phyloP scores from a whole-genome alignment of 345 rosid genomes.

The Microthlaspi erraticum region DNA sequence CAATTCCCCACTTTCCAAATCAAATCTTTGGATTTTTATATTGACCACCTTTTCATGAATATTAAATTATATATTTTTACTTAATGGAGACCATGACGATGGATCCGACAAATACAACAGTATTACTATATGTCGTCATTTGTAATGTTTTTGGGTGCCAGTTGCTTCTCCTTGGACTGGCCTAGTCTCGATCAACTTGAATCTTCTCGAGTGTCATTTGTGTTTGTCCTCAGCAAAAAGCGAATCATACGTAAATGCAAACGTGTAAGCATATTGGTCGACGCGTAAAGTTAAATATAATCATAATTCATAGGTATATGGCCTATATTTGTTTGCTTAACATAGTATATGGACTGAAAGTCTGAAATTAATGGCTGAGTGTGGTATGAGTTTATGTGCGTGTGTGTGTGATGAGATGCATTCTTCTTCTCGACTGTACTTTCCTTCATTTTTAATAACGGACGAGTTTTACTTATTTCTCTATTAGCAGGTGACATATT shows the following conservation, averaged over 20 bases:
- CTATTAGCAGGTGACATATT: neutral
- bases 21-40: slow-evolving; percentile 27
- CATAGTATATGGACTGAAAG: neutral
- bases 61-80: slow-evolving; percentile 12
- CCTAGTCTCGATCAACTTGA: slow-evolving; percentile 34
- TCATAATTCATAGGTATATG: neutral
- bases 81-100: slow-evolving; percentile 37
- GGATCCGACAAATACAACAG: slow-evolving; percentile 22
- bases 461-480: neutral
- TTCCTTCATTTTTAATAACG: neutral
- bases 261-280: neutral
- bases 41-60: slow-evolving; percentile 13
- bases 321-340: neutral
- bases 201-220: slow-evolving; percentile 11
- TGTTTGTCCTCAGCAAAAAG: neutral
- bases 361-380: neutral
- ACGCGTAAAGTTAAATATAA: slow-evolving; percentile 1
- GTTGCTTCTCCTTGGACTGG: slow-evolving; percentile 6
- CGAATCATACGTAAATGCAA: neutral
- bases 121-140: slow-evolving; percentile 13
- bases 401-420: slow-evolving; percentile 1
- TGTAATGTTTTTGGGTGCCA: neutral
- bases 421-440: neutral
- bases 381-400: slow-evolving; percentile 12
- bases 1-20: slow-evolving; percentile 9